Evolutionary conservation across 2,329 filamentous ascomycete genomes (phyloP), one percentile per base, ranked within the genome.

Genomic region (Aspergillus sclerotialis): DNA sequence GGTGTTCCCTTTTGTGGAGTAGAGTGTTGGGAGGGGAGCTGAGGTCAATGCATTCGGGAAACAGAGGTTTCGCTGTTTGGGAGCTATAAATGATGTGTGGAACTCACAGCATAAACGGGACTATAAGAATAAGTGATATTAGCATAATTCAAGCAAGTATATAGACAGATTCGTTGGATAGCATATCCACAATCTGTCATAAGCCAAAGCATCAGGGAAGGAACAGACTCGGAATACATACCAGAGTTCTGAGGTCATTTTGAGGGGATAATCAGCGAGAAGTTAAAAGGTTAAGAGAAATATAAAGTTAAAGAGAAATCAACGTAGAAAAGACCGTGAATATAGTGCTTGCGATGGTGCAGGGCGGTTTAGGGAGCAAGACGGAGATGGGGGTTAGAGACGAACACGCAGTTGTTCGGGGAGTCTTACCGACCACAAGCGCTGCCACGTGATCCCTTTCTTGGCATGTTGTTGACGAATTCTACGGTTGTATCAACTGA

Each of bases 21-120:
- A n/a, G n/a, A n/a, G n/a, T n/a, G n/a, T 12, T 17, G 23, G 31
- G 23, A 26, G 23, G 6, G 23, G 18, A 32, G 21, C 17, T 17
- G 18, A 23, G 31, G 30, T 37, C 29, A 37, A 35, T 31, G 15
- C n/a, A 5, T 12, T 32, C n/a, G n/a, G 18, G 25, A 14, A 18
- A 7, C n/a, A 14, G 23, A 33, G 21, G 19, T 33, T n/a, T 26
- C 23, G 31, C 21, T 29, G 14, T 29, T 7, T n/a, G 19, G 9
- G 15, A 11, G 18, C 9, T 21, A 21, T 4, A 25, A 19, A 26
- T 11, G 12, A 24, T 13, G 27, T 11, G 27, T 32, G 39, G 37
- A 42, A 94, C 90, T 87, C 80, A 96, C 92, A 78, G 92, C 87
- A 75, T 96, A 98, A 61, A 94, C 90, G 72, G 90, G 90, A 75